Base-by-base conservation (phyloP, 1,139 yeast species). In the Sugiyamaella pinicola region DNA sequence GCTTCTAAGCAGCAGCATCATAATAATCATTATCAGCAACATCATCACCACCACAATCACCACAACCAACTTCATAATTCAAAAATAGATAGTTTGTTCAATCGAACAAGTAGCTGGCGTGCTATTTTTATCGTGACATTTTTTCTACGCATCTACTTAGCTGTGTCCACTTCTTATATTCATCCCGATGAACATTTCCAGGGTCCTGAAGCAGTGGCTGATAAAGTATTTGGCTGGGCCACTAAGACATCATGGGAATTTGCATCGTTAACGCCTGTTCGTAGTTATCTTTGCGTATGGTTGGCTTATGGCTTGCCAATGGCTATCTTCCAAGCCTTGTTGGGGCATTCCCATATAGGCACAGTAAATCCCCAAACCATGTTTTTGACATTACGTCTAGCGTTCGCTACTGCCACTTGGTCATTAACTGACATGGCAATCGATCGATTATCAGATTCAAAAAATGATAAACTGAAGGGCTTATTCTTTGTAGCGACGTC, bases 171-270 rank as follows among this genome's bases (percentile, higher is more conserved):
- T 40, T 88, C 97, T 0, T 95, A 95, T 66, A 84, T 95, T 47
- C 99, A 95, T 62, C 99, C 99, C 0, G 99, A 95, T 74, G 99
- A 95, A 71, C 96, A 91, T 68, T 88, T 89, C 67, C 99, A 95
- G 68, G 82, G 85, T 19, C 78, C 95, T 31, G 96, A 90, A 65
- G 84, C 87, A 0, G 66, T 93, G 17, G 76, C 85, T 4, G 69
- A 72, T 60, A 68, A 64, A 34, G 67, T 82, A 29, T 74, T 79
- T 50, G 79, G 79, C 4, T 80, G 75, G 70, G 71, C 77, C 38
- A 79, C 82, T 1, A 76, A 80, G 24, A 65, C 79, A 1, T 90
- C 98, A 0, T 95, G 99, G 99, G 99, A 95, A 66, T 93, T 88
- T 67, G 66, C 75, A 1, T 62, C 73, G 0, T 72, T 64, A 0